Evolutionary conservation across 768 basidiomycete genomes (phyloP), one percentile per base, ranked within the genome.

Genomic region (Suillus luteus): DNA sequence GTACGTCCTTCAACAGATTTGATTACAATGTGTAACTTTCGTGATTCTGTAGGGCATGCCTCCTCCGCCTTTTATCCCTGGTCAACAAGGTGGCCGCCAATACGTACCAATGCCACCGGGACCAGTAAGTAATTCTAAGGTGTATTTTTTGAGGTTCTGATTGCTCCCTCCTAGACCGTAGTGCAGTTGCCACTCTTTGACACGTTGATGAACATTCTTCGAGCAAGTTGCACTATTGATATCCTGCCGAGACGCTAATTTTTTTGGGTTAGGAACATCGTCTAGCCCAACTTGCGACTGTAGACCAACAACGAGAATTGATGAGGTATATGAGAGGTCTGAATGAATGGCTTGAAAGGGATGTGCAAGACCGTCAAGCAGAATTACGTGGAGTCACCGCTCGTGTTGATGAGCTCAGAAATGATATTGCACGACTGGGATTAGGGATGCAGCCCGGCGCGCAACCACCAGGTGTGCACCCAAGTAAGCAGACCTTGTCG

Each of bases 321-420:
- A 91, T 91, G 85, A 79, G 89, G 60, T 93, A 95, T 67, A 88
- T 95, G 85, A 71, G 83, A 55, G 84, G 81, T 2, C 77, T 94
- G 38, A 95, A 94, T 66, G 83, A 85, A 40, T 95, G 93, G 93
- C 77, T 95, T 17, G 87, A 83, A 62, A 83, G 87, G 40, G 93
- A 95, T 72, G 91, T 92, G 0, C 81, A 83, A 54, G 91, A 93
- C 74, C 87, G 93, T 27, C 92, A 92, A 65, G 80, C 83, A 4
- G 92, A 93, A 71, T 76, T 94, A 44, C 82, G 82, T 19, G 85
- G 84, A 10, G 85, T 95, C 9, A 79, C 85, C 49, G 86, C 85
- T 19, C 83, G 90, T 12, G 79, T 94, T 7, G 81, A 84, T 66
- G 76, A 78, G 57, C 70, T 86, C 6, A 72, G 78, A 37, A 76